Percentiles rank a stretch among this genome's conserved stretches.
Evolutionary conservation across 306 rosid species (phyloP).

Genomic region (Styphnolobium japonicum): DNA sequence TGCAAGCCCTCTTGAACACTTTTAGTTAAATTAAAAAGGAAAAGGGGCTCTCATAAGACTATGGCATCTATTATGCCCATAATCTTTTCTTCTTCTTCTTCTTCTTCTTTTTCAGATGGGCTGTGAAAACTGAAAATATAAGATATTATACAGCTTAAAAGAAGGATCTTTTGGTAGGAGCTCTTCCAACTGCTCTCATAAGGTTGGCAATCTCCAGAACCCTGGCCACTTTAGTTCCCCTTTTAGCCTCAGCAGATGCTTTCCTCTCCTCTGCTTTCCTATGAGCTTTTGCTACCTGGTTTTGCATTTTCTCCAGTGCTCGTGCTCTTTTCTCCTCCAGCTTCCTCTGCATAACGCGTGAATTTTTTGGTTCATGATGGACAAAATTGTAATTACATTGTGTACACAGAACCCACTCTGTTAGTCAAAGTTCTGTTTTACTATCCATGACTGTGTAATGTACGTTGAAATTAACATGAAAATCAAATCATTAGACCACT

Average conservation of each 20-base stretch:
- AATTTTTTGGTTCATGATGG: not conserved
- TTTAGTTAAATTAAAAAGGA: not conserved
- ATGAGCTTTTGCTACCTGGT: constrained; percentile 56
- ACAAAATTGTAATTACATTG: not conserved
- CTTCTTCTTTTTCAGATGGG: not conserved
- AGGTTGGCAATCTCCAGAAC: constrained; percentile 58
- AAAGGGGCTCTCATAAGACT: constrained; percentile 3
- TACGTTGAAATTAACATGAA: not conserved
- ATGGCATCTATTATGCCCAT: not conserved
- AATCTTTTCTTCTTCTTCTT: not conserved
- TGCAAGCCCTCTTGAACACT: not conserved
- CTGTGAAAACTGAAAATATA: not conserved
- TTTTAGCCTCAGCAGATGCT: constrained; percentile 66
- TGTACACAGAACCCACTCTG: not conserved
- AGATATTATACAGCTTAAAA: constrained; percentile 19
- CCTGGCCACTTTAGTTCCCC: constrained; percentile 64
- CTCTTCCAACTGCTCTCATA: constrained; percentile 71
- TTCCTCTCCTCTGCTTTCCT: constrained; percentile 68
- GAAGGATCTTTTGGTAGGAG: constrained; percentile 66
- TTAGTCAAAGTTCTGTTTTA: not conserved
- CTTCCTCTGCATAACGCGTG: constrained; percentile 56
- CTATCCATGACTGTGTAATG: not conserved
- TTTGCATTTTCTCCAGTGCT: constrained; percentile 70
- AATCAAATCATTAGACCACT: constrained; percentile 12
- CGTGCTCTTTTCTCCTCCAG: constrained; percentile 65